These are phyloP conservation scores for Blepharisma japonicum DNA, from an alignment of 73 alveolate species.

Conservation along the genomic window DNA sequence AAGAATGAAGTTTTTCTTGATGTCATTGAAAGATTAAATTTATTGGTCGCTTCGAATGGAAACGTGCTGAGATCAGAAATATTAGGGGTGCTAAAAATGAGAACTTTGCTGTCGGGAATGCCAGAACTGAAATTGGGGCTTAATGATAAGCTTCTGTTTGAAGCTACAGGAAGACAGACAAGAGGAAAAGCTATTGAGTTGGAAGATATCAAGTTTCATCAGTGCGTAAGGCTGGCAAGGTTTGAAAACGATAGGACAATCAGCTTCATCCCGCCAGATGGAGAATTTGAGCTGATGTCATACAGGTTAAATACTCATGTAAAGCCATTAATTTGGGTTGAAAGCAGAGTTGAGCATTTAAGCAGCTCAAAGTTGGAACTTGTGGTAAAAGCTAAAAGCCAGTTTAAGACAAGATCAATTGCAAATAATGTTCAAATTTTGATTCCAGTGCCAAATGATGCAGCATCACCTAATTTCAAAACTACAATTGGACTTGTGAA, in stretches of 20 bases:
- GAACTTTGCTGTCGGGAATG: slow-evolving; percentile 82
- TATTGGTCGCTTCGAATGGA: slow-evolving; percentile 72
- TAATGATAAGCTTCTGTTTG: slow-evolving; percentile 93
- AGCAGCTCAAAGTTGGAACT: slow-evolving; percentile 71
- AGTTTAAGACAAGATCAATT: slow-evolving; percentile 88
- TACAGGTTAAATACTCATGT: slow-evolving; percentile 87
- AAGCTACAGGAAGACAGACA: slow-evolving; percentile 71
- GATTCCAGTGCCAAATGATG: slow-evolving; percentile 97
- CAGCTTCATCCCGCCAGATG: slow-evolving; percentile 98
- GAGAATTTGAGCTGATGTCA: slow-evolving; percentile 93
- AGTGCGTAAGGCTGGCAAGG: slow-evolving; percentile 72
- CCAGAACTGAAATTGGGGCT: slow-evolving; percentile 94
- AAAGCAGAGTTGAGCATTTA: slow-evolving; percentile 52
- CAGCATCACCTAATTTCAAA: slow-evolving; percentile 89
- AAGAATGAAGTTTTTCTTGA: slow-evolving; percentile 82
- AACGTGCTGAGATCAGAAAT: slow-evolving; percentile 85
- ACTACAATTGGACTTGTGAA: slow-evolving; percentile 90
- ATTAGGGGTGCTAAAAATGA: slow-evolving; percentile 80
- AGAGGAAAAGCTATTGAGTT: slow-evolving; percentile 80
- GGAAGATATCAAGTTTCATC: slow-evolving; percentile 95
- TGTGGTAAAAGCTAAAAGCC: slow-evolving; percentile 88
- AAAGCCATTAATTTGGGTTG: slow-evolving; percentile 88
- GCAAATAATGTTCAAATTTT: slow-evolving; percentile 95
- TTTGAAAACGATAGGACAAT: slow-evolving; percentile 96
- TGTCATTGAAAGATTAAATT: slow-evolving; percentile 79